Evolutionary conservation across 305 asterid genomes (phyloP).

Genomic region (Fraxinus velutina): DNA sequence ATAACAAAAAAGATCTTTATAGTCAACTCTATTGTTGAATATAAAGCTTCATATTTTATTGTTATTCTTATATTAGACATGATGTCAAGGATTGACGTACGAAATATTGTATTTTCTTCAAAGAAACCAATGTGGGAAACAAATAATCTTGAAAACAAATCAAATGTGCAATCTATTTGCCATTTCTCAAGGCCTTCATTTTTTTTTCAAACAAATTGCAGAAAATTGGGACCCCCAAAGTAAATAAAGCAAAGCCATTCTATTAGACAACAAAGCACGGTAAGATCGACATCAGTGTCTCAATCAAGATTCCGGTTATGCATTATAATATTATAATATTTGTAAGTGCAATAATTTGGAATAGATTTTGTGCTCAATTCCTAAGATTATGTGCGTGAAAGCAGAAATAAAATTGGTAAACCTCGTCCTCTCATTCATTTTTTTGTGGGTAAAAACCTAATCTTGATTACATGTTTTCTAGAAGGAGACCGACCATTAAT

Average conservation of each 20-base stretch:
- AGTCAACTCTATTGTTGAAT: not conserved
- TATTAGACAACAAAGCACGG: slow-evolving; percentile 52
- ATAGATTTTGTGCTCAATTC: slow-evolving; percentile 51
- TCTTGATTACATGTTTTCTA: slow-evolving; percentile 40
- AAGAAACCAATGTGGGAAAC: slow-evolving; percentile 9
- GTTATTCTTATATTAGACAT: not conserved
- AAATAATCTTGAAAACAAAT: not conserved
- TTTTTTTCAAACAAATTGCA: slow-evolving; percentile 30
- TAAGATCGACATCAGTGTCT: slow-evolving; percentile 46
- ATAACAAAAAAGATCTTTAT: not conserved
- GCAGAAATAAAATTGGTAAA: not conserved
- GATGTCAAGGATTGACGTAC: not conserved
- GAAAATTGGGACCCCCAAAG: slow-evolving; percentile 42
- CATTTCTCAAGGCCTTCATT: slow-evolving; percentile 29
- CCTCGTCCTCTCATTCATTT: slow-evolving; percentile 18
- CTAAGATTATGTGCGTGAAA: slow-evolving; percentile 26
- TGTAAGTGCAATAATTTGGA: slow-evolving; percentile 45
- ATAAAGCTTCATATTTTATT: not conserved
- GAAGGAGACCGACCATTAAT: slow-evolving; percentile 60
- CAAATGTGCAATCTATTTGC: slow-evolving; percentile 20
- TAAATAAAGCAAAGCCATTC: slow-evolving; percentile 28
- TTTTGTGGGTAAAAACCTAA: slow-evolving; percentile 43
- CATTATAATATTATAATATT: slow-evolving; percentile 25
- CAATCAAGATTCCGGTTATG: slow-evolving; percentile 45
- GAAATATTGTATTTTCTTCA: not conserved